Evolutionary conservation across 2,329 filamentous ascomycete species (phyloP).

Genomic region (Colletotrichum somersetense): DNA sequence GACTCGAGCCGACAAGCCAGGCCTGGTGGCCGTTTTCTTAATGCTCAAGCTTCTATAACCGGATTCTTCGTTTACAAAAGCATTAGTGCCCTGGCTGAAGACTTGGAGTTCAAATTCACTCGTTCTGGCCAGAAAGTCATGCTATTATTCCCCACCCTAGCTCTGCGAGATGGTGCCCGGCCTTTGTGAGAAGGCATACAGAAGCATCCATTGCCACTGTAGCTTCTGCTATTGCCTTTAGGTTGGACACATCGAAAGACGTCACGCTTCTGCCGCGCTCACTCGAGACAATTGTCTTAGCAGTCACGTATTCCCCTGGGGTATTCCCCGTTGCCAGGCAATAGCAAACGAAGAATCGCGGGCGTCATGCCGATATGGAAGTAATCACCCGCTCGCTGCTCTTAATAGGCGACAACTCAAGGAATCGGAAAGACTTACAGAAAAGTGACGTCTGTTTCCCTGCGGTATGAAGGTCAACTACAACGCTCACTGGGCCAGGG

Average conservation of each 20-base stretch:
- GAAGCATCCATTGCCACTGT: conserved; percentile 62
- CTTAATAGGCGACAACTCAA: conserved; percentile 61
- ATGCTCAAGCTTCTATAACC: conserved; percentile 26
- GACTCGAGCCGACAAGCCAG: too few relatives aligned
- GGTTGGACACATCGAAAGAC: conserved; percentile 68
- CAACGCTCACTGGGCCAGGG: conserved; percentile 81
- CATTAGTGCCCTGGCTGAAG: conserved; percentile 79
- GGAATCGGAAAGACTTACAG: conserved; percentile 57
- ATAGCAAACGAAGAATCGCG: conserved; percentile 86
- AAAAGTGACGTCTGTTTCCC: conserved; percentile 86
- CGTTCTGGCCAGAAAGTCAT: conserved; percentile 76
- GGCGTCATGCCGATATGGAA: conserved; percentile 84
- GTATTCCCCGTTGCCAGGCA: conserved; percentile 83
- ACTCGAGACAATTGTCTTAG: conserved; percentile 72
- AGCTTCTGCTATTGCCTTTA: conserved; percentile 72
- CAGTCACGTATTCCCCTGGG: conserved; percentile 77
- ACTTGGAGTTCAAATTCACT: conserved; percentile 76
- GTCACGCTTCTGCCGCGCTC: conserved; percentile 64
- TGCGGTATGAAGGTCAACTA: conserved; percentile 97
- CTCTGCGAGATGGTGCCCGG: conserved; percentile 78
- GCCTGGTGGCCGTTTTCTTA: not conserved
- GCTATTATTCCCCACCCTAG: conserved; percentile 79
- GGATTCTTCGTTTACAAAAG: conserved; percentile 93
- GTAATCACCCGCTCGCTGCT: conserved; percentile 66
- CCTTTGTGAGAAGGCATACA: conserved; percentile 76